These are phyloP conservation scores for Ciborinia camelliae DNA, from an alignment of 2,329 filamentous ascomycete species.

Conservation along the genomic window DNA sequence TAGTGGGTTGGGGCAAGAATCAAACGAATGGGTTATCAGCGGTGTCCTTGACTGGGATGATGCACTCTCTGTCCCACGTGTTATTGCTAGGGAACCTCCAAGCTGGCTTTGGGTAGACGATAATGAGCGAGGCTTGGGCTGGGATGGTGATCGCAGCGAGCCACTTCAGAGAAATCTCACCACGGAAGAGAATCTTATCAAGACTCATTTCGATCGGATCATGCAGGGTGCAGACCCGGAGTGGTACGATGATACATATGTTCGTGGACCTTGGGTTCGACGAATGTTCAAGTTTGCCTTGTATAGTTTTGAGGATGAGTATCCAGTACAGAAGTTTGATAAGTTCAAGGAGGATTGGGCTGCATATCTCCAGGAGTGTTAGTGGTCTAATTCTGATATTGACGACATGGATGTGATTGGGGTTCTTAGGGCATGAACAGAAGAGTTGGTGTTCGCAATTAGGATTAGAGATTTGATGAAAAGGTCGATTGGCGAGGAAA, in stretches of 20 bases:
- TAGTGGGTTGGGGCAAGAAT: too few relatives aligned
- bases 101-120: constrained; percentile 27
- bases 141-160: constrained; percentile 17
- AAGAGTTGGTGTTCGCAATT: too few relatives aligned
- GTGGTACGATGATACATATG: neutral
- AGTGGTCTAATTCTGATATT: too few relatives aligned
- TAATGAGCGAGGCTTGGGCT: neutral
- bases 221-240: constrained; percentile 1
- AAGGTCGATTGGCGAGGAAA: too few relatives aligned
- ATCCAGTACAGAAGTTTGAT: neutral
- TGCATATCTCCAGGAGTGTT: neutral
- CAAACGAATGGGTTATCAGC: constrained; percentile 17
- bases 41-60: constrained; percentile 29
- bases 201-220: constrained; percentile 13
- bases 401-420: too few relatives aligned
- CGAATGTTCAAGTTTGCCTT: neutral
- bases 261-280: neutral
- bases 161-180: constrained; percentile 18
- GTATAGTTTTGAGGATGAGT: neutral
- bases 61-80: constrained; percentile 20
- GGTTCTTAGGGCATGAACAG: too few relatives aligned
- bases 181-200: constrained; percentile 24
- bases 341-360: neutral
- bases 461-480: too few relatives aligned
- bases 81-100: constrained; percentile 22